Evolutionary conservation across 108 stramenopile genomes (phyloP).

Genomic region (Discostella stelligeroides): DNA sequence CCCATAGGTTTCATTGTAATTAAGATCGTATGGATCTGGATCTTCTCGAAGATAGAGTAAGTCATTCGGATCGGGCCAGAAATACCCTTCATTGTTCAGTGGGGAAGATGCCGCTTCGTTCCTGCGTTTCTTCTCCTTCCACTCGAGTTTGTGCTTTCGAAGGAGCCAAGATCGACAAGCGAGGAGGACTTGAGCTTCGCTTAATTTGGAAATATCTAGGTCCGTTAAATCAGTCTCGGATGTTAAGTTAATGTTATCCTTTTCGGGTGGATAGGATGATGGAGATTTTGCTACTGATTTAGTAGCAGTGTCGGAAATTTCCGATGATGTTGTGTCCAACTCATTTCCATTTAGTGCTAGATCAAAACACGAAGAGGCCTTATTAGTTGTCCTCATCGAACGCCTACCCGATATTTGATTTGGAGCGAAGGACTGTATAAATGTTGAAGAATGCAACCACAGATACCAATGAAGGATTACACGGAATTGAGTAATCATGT

Average conservation of each 20-base stretch:
- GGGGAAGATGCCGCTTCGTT: conserved; percentile 35
- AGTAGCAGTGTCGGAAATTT: background rate
- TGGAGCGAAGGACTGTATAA: conserved; percentile 16
- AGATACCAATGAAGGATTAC: background rate
- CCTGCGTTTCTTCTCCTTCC: conserved; percentile 61
- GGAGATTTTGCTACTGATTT: background rate
- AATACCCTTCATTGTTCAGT: conserved; percentile 40
- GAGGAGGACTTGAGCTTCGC: conserved; percentile 59
- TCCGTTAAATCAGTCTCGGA: background rate
- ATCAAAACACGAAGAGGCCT: too few species aligned
- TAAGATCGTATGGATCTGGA: conserved; percentile 43
- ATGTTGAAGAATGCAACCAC: background rate
- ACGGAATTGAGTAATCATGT: background rate
- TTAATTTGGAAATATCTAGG: conserved; percentile 15
- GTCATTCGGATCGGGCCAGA: conserved; percentile 46
- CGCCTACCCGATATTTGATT: too few species aligned
- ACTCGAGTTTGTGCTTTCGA: conserved; percentile 60
- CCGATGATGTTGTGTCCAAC: background rate
- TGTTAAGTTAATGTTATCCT: background rate
- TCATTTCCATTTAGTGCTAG: too few species aligned
- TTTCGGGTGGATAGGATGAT: background rate
- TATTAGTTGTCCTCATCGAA: too few species aligned
- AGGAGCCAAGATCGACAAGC: conserved; percentile 74
- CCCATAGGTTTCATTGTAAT: conserved; percentile 23
- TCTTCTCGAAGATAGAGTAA: conserved; percentile 46